Base-by-base conservation (phyloP, 352 stramenopile genomes). In the Globisporangium abappressorium region DNA sequence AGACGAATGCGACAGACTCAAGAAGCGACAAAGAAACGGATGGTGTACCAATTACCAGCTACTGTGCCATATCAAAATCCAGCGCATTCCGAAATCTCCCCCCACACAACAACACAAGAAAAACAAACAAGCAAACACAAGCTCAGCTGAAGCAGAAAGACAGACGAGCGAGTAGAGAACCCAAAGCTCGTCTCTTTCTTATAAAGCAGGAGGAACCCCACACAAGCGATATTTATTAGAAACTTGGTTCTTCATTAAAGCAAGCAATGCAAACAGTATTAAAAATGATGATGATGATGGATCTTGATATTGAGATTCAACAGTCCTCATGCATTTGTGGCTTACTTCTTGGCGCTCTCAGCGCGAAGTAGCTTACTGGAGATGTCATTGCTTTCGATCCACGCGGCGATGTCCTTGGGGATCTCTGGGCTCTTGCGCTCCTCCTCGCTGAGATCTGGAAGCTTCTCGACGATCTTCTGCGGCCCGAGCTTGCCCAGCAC, bases 321-420 rank as follows among this genome's bases (percentile, higher is more conserved):
- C 6, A n/a, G 14, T 11, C 18, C 41, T 49, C 5, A 5, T 51
- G 1, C 8, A 15, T 18, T 14, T 0, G 18, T 6, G 5, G 11
- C 18, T 38, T 22, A 60, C 20, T 60, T 43, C 56, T 68, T 24
- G 26, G 18, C 34, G 33, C 71, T 68, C 57, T 89, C 75, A 4
- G 72, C 62, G 24, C 88, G 85, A 38, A 96, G 74, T 59, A 79
- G 72, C 47, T 85, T 87, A 68, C 88, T 96, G 5, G 85, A 96
- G 46, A 78, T 61, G 49, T 85, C 71, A 70, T 96, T 94, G 74
- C 81, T 90, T 22, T 87, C 67, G 70, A 93, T 86, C 88, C 86
- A 96, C 8, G 76, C 75, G 1, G 58, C 55, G 22, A 96, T 64
- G 56, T 94, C 84, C 15, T 75, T 68, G 0, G 81, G 77, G 61